Evolutionary conservation across 495 filamentous ascomycete species (phyloP), one percentile per base, ranked within the genome.

Genomic region (Tuber brumale): DNA sequence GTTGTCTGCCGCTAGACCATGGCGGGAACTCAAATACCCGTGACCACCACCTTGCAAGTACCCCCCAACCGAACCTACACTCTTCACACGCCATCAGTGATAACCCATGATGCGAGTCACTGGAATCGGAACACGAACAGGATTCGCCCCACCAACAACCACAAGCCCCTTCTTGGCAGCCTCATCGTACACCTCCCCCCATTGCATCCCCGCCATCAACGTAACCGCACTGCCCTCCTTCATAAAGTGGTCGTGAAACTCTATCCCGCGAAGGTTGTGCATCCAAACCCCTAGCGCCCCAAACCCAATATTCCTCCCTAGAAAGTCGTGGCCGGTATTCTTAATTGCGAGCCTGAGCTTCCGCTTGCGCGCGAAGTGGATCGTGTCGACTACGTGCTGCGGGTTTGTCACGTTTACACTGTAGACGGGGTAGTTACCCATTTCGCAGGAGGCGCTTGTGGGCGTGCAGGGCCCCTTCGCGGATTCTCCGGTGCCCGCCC

Each of bases 1-100:
- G 46, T 90, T 86, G 78, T 93, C 91, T 1, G 89, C 88, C 12
- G 81, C 91, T 2, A 93, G 83, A 0, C 89, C 89, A 66, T 88
- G 84, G 3, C 84, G 72, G 51, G 85, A 85, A 8, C 87, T 87
- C 23, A 89, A 78, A 0, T 88, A 87, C 0, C 88, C 87, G 74
- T 90, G 88, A 23, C 89, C 89, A n/a, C 88, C 89, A 27, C 87
- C 88, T 73, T 89, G 87, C 27, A 87, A 84, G 69, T 87, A 85
- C 27, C 89, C 88, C n/a, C 88, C 89, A 35, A 85, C 82, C 12
- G 86, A 82, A 44, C 86, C 86, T 23, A 87, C 86, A 23, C 84
- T 86, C 39, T 85, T 31, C 12, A 31, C 12, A 2, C n/a, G 12
- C 3, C 2, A 12, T 61, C n/a, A 85, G 19, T 14, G 10, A 48